A percentile compares a stretch with the other conserved stretches of the same genome.
Evolutionary conservation across 2,329 filamentous ascomycete species (phyloP).

Genomic region (Dactylonectria macrodidyma): DNA sequence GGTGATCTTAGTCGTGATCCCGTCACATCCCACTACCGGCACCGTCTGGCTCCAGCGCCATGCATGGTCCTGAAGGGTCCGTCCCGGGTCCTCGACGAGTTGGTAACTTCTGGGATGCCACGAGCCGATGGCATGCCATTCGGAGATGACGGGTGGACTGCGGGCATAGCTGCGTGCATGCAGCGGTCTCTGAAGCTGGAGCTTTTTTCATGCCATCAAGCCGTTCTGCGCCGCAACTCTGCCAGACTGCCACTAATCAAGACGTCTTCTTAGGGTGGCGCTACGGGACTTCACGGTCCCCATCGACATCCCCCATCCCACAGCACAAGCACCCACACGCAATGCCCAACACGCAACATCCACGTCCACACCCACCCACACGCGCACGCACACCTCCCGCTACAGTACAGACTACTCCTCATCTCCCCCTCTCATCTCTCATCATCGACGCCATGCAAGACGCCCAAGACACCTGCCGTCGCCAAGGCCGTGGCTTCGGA

Average conservation of each 20-base stretch:
- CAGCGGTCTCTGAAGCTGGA: neutral
- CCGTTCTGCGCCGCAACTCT: neutral
- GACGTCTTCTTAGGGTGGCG: slow-evolving; percentile 32
- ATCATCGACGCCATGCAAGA: slow-evolving; percentile 29
- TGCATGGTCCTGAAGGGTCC: slow-evolving; percentile 34
- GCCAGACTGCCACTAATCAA: slow-evolving; percentile 1
- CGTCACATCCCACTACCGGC: slow-evolving; percentile 7
- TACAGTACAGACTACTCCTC: neutral
- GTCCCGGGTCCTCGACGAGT: slow-evolving; percentile 25
- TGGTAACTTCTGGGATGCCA: slow-evolving; percentile 36
- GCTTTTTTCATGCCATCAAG: neutral
- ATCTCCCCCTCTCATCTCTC: neutral
- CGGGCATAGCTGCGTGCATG: slow-evolving; percentile 5
- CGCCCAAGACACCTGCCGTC: slow-evolving; percentile 32
- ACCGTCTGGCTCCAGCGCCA: slow-evolving; percentile 18
- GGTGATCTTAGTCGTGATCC: neutral
- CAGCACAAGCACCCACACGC: slow-evolving; percentile 10
- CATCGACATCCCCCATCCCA: slow-evolving; percentile 8
- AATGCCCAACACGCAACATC: neutral
- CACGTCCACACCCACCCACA: slow-evolving; percentile 11
- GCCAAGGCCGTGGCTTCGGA: slow-evolving; percentile 30
- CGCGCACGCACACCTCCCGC: neutral
- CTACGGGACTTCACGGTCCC: slow-evolving; percentile 41
- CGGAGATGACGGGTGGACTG: slow-evolving; percentile 45
- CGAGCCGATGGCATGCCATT: slow-evolving; percentile 37